Percentiles rank a stretch among this genome's conserved stretches.
Evolutionary conservation across 2,329 filamentous ascomycete genomes (phyloP).

Genomic region (Fusarium sterilihyphosum): DNA sequence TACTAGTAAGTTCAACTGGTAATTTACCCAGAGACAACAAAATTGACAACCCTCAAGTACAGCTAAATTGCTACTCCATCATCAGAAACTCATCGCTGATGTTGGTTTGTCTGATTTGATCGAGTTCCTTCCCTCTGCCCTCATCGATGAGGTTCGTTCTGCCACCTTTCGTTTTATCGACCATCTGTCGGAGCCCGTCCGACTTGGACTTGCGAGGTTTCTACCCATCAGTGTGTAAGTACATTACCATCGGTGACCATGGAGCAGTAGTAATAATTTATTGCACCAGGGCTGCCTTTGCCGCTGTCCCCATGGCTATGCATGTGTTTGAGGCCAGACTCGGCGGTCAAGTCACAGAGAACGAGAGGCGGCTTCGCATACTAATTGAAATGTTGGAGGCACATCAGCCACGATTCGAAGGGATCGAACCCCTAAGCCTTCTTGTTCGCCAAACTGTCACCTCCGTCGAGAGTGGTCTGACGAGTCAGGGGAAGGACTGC

Average conservation of each 20-base stretch:
- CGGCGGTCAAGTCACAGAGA: not conserved
- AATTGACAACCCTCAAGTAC: not conserved
- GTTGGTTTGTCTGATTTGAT: not conserved
- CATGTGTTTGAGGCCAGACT: not conserved
- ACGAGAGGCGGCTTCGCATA: not conserved
- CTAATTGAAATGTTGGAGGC: not conserved
- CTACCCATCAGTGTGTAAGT: not conserved
- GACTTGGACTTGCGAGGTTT: not conserved
- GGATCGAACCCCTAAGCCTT: not conserved
- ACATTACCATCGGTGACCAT: rapidly evolving
- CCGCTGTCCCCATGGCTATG: not conserved
- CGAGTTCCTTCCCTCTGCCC: not conserved
- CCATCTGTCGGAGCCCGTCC: not conserved
- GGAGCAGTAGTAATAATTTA: not conserved
- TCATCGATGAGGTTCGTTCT: not conserved
- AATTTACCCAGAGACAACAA: rapidly evolving
- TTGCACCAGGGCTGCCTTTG: not conserved
- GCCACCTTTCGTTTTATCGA: not conserved
- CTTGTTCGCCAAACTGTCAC: not conserved
- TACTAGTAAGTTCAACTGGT: not conserved
- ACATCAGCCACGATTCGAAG: not conserved
- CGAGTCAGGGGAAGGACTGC: not conserved
- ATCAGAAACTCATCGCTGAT: not conserved
- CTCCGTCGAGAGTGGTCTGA: not conserved
- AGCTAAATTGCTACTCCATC: not conserved